A percentile compares a stretch with the other conserved stretches of the same genome.
These are phyloP conservation scores for Ceratocystis papillata DNA, from an alignment of 2,329 filamentous ascomycete species.

Conservation along the genomic window DNA sequence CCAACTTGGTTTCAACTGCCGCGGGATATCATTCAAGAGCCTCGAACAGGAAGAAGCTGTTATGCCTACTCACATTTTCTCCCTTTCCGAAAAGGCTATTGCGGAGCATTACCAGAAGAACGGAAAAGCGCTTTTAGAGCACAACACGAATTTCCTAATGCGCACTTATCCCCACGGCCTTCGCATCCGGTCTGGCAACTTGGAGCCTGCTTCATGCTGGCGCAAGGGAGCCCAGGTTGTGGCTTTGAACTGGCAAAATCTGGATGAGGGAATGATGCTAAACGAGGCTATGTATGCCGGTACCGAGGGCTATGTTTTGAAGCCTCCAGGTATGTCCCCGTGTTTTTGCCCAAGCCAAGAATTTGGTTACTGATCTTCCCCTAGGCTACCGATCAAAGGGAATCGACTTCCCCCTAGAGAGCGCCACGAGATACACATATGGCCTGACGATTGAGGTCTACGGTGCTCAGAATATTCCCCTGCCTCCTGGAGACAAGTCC, in stretches of 20 bases:
- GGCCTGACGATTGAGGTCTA: conserved; percentile 62
- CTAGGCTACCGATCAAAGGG: conserved; percentile 31
- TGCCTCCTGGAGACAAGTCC: conserved; percentile 45
- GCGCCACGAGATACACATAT: conserved; percentile 45
- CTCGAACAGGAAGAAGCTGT: conserved; percentile 59
- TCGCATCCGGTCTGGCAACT: conserved; percentile 72
- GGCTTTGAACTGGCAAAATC: conserved; percentile 85
- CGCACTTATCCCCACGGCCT: conserved; percentile 77
- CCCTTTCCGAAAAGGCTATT: conserved; percentile 53
- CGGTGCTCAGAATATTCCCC: conserved; percentile 63
- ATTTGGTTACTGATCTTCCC: background rate
- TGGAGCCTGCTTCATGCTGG: conserved; percentile 79
- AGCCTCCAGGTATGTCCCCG: conserved; percentile 52
- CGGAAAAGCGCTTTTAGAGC: conserved; percentile 52
- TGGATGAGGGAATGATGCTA: conserved; percentile 89
- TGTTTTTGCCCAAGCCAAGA: background rate
- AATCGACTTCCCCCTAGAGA: conserved; percentile 13
- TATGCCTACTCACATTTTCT: conserved; percentile 61
- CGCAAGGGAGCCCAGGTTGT: conserved; percentile 81
- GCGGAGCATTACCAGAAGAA: conserved; percentile 47
- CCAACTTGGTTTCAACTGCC: conserved; percentile 69
- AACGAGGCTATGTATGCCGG: conserved; percentile 87
- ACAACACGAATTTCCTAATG: conserved; percentile 76
- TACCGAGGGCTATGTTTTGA: conserved; percentile 74
- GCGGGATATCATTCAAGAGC: conserved; percentile 69